phyloP scores from a whole-genome alignment of 257 asterid genomes.

The Solanum ossicruentum region DNA sequence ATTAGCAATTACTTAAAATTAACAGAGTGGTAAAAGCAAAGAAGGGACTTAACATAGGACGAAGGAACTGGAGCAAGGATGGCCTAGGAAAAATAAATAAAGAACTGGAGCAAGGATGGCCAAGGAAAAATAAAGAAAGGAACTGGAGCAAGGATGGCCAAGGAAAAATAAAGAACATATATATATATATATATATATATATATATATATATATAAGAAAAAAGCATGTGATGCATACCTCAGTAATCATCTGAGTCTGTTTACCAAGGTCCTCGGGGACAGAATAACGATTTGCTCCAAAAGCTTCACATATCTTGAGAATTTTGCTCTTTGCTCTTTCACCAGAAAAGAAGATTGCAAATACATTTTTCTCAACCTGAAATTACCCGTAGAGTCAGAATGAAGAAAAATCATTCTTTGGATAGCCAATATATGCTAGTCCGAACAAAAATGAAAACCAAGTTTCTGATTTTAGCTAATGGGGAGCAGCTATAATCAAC shows the following conservation, averaged over 20 bases:
- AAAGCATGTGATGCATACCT: slow-evolving; percentile 30
- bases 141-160: not conserved
- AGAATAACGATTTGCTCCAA: slow-evolving; percentile 95
- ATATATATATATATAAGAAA: no score
- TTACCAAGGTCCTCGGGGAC: slow-evolving; percentile 66
- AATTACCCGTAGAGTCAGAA: slow-evolving; percentile 7
- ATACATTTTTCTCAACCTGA: slow-evolving; percentile 92
- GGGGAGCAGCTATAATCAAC: not conserved
- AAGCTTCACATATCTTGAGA: slow-evolving; percentile 96
- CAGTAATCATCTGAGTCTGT: slow-evolving; percentile 64
- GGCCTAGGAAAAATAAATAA: not conserved
- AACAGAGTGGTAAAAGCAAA: not conserved
- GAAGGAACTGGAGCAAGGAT: not conserved
- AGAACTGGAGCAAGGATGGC: not conserved
- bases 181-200: no score
- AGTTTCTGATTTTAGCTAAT: not conserved
- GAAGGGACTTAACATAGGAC: not conserved
- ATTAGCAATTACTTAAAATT: not conserved
- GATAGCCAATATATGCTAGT: not conserved
- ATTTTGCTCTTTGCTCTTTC: slow-evolving; percentile 83
- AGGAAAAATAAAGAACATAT: not conserved
- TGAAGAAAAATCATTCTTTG: not conserved
- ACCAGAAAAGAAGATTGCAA: slow-evolving; percentile 87
- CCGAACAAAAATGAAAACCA: not conserved
- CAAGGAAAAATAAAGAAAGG: not conserved